Evolutionary conservation across 73 alveolate genomes (phyloP).

Genomic region (Tetrahymena thermophila): DNA sequence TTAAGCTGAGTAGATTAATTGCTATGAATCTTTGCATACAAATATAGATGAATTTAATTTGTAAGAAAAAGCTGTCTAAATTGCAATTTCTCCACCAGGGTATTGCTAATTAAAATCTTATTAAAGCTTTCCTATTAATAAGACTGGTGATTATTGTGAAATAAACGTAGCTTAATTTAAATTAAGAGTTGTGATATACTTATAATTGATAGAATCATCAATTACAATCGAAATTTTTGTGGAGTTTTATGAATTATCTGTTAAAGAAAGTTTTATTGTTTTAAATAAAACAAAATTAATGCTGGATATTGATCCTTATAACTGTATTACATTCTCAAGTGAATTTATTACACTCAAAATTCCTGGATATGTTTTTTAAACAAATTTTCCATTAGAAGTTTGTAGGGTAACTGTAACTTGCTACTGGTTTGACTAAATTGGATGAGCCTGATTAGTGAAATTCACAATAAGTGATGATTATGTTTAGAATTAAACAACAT

Average conservation of each 20-base stretch:
- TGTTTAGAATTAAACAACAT: neutral
- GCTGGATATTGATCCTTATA: neutral
- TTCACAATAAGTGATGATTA: neutral
- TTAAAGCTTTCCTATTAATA: no score
- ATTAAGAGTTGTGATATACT: neutral
- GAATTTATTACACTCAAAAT: neutral
- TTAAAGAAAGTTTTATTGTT: neutral
- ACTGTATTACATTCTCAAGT: no score
- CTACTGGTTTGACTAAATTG: neutral
- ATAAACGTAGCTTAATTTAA: neutral
- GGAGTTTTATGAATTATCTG: neutral
- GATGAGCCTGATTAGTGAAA: neutral
- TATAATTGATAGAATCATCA: neutral
- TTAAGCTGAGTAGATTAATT: neutral
- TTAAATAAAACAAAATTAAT: neutral
- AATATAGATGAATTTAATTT: neutral
- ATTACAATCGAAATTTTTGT: neutral
- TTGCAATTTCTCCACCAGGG: neutral
- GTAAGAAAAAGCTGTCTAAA: neutral
- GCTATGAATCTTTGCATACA: neutral
- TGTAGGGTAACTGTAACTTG: neutral
- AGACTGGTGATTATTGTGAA: neutral
- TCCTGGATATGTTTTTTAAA: neutral
- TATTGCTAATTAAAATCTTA: neutral
- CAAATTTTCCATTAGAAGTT: neutral